Evolutionary conservation across 2,329 filamentous ascomycete genomes (phyloP).

Genomic region (Pseudogymnoascus sp.): DNA sequence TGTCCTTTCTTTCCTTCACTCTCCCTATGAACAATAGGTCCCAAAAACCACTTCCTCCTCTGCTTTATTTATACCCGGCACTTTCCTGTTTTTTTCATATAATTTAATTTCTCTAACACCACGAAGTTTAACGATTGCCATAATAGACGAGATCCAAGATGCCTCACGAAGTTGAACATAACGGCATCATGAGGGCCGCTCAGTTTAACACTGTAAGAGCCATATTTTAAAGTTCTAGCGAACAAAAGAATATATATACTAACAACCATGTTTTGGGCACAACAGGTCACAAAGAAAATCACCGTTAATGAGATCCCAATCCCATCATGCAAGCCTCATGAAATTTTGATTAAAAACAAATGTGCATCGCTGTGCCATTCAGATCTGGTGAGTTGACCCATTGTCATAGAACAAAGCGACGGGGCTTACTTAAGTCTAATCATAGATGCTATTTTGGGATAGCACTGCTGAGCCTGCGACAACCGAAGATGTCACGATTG

Average conservation of each 20-base stretch:
- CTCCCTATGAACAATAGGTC: background rate
- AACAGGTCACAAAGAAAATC: slow-evolving; percentile 24
- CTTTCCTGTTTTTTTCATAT: background rate
- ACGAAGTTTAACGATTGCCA: background rate
- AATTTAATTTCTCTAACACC: background rate
- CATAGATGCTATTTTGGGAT: slow-evolving; percentile 4
- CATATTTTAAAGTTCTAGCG: background rate
- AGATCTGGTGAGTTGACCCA: slow-evolving; percentile 20
- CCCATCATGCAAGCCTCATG: slow-evolving; percentile 33
- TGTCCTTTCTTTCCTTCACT: background rate
- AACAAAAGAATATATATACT: background rate
- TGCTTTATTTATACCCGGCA: background rate
- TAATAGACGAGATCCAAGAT: background rate
- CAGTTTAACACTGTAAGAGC: slow-evolving; percentile 8
- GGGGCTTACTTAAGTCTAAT: background rate
- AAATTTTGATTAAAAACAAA: slow-evolving; percentile 32
- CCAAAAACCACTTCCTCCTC: background rate
- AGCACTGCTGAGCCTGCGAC: background rate
- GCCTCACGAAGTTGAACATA: background rate
- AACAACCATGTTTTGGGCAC: background rate
- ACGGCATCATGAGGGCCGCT: slow-evolving; percentile 7
- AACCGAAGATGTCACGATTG: slow-evolving; percentile 22
- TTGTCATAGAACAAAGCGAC: background rate
- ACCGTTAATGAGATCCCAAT: slow-evolving; percentile 37
- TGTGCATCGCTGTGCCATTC: slow-evolving; percentile 34